These are phyloP conservation scores for Blastobotrys chiropterorum DNA, from an alignment of 805 yeast genomes.

Conservation along the genomic window DNA sequence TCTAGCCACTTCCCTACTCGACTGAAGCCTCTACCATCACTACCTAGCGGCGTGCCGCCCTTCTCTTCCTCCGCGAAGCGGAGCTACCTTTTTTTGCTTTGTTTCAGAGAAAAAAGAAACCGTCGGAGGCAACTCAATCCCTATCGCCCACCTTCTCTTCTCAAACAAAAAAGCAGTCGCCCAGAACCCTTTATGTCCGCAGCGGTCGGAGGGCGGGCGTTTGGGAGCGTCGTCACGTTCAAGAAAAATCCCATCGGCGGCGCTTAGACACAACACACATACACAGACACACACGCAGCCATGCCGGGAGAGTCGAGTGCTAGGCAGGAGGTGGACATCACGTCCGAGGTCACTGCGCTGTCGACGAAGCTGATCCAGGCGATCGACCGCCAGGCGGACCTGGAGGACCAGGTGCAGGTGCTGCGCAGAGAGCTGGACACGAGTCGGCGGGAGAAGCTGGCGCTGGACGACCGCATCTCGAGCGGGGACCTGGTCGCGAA, in stretches of 20 bases:
- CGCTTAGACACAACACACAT: background rate
- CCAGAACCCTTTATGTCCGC: too few relatives aligned
- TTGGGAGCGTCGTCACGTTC: too few relatives aligned
- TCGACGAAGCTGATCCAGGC: constrained; percentile 28
- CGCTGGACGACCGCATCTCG: constrained; percentile 12
- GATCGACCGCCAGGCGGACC: constrained; percentile 24
- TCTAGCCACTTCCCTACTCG: too few relatives aligned
- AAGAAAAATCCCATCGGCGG: background rate
- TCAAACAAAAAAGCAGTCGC: too few relatives aligned
- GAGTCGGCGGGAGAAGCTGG: constrained; percentile 16
- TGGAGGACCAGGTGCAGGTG: constrained; percentile 26
- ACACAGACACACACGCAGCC: background rate
- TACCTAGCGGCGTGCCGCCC: too few relatives aligned
- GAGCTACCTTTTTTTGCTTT: too few relatives aligned
- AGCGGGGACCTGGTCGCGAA: constrained; percentile 23
- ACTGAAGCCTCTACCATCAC: too few relatives aligned
- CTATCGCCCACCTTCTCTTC: too few relatives aligned
- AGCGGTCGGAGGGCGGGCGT: too few relatives aligned
- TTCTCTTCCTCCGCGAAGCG: too few relatives aligned
- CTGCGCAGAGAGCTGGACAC: constrained; percentile 20
- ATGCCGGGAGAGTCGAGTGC: background rate
- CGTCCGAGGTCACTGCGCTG: constrained; percentile 20
- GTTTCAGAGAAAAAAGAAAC: too few relatives aligned
- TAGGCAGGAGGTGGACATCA: constrained; percentile 6
- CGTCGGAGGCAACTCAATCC: too few relatives aligned